Conservation (phyloP, 371 early-diverging fungal species). For the Mycotypha africana region DNA sequence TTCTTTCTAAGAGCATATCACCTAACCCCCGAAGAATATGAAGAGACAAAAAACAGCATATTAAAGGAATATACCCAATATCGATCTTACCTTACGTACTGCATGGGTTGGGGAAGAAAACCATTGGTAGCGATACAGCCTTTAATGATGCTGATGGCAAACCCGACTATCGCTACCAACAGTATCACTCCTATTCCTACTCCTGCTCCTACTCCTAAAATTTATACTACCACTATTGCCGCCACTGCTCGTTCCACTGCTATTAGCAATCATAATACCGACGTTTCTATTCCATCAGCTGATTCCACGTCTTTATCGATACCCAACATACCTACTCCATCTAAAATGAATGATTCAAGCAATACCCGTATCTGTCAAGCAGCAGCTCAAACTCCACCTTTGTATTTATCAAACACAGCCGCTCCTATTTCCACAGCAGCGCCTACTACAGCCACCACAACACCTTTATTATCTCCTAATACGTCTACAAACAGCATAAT, state of each 20-base stretch:
- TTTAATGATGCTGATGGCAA: too few species aligned
- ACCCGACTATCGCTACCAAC: too few species aligned
- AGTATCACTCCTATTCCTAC: not conserved
- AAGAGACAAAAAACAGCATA: conserved; percentile 7
- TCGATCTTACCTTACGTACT: conserved; percentile 24
- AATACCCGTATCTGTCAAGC: too few species aligned
- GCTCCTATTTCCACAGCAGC: too few species aligned
- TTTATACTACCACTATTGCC: not conserved
- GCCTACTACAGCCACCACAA: too few species aligned
- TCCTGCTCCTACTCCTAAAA: too few species aligned
- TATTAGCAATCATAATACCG: not conserved
- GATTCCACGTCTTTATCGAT: not conserved
- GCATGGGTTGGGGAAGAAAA: conserved; percentile 37
- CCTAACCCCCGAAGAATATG: conserved; percentile 4
- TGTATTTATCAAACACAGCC: too few species aligned
- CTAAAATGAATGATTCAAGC: too few species aligned
- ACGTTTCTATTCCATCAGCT: not conserved
- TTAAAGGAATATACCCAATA: conserved; percentile 7
- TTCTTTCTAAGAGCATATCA: conserved; percentile 11
- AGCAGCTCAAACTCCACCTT: too few species aligned
- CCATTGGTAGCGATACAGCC: conserved; percentile 10
- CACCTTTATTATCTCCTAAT: too few species aligned
- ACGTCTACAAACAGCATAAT: too few species aligned
- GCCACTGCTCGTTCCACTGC: not conserved
- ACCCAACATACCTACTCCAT: not conserved